Evolutionary conservation across 257 asterid species (phyloP), one percentile per base, ranked within the genome.

Genomic region (Rubia yunnanensis): DNA sequence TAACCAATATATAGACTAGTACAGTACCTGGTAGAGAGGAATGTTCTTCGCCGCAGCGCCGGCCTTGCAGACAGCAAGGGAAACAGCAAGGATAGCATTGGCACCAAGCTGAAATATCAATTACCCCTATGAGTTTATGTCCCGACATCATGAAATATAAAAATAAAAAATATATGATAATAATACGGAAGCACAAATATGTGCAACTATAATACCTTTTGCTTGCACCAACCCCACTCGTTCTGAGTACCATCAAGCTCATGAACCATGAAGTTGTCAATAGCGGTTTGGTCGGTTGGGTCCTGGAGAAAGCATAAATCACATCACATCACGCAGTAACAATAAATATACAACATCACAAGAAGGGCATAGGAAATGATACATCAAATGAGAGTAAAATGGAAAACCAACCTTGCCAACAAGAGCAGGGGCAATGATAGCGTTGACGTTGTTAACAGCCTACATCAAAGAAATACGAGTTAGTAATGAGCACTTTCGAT

Each of bases 141-240:
- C 14, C 34, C 18, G 53, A 32, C 35, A 44, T 32, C 49, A 10
- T 52, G 23, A 20, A 0, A 23, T 0, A 20, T 23, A 20, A 23
- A 13, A 22, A 53, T 6, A 7, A 7, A n/a, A n/a, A n/a, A 18
- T 20, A 2, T 53, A 23, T 22, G 15, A 53, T 24, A 53, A 20
- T 50, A 50, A 52, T 10, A 53, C 17, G 22, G 23, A 23, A 54
- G 5, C 39, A n/a, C 10, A 64, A 28, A 49, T 10, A 23, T 13
- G 24, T 39, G 48, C 36, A 7, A 71, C 39, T 15, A 58, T 24
- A n/a, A 69, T 84, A 89, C 99, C 96, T 89, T 92, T 62, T 92
- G 91, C 73, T 92, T 92, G 91, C 99, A 92, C 99, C 99, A 92
- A 59, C 99, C 99, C 99, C 99, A 89, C 77, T 92, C 96, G 38